Conservation (phyloP, 1,284 basidiomycete species). For the Erythrobasidium hasegawianum region DNA sequence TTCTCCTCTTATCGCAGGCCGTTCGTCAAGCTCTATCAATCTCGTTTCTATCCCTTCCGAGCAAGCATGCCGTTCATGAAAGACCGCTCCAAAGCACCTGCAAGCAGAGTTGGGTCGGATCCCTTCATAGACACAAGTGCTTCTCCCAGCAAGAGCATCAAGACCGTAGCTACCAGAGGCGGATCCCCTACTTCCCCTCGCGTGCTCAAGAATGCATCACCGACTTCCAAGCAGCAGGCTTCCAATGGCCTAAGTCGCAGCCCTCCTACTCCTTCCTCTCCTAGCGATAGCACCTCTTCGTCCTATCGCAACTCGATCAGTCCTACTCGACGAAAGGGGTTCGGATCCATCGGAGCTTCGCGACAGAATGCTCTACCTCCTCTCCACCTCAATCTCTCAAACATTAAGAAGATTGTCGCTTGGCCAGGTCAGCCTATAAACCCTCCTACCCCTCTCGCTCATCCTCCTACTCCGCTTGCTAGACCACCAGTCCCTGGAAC, state of each 20-base stretch:
- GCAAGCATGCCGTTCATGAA: not conserved
- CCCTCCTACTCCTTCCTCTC: not conserved
- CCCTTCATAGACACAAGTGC: not conserved
- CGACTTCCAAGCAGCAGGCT: not conserved
- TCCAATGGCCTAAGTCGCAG: not conserved
- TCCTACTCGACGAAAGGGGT: not conserved
- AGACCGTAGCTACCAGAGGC: not conserved
- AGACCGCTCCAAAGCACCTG: not conserved
- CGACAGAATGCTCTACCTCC: constrained; percentile 6
- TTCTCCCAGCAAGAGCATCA: not conserved
- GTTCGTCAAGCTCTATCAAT: too few relatives aligned
- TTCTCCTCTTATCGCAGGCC: too few relatives aligned
- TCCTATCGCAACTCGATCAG: not conserved
- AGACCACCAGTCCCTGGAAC: constrained; percentile 12
- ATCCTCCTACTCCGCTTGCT: constrained; percentile 26
- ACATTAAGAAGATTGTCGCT: constrained; percentile 20
- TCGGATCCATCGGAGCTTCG: not conserved
- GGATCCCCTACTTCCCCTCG: not conserved
- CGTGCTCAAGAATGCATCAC: not conserved
- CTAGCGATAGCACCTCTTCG: not conserved
- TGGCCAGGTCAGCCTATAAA: constrained; percentile 28
- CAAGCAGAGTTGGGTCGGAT: not conserved
- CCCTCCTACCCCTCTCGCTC: constrained; percentile 26
- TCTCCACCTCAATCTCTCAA: constrained; percentile 19
- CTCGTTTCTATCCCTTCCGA: too few relatives aligned